These are phyloP conservation scores for Puccinia novopanici DNA, from an alignment of 1,284 basidiomycete genomes.

Conservation along the genomic window DNA sequence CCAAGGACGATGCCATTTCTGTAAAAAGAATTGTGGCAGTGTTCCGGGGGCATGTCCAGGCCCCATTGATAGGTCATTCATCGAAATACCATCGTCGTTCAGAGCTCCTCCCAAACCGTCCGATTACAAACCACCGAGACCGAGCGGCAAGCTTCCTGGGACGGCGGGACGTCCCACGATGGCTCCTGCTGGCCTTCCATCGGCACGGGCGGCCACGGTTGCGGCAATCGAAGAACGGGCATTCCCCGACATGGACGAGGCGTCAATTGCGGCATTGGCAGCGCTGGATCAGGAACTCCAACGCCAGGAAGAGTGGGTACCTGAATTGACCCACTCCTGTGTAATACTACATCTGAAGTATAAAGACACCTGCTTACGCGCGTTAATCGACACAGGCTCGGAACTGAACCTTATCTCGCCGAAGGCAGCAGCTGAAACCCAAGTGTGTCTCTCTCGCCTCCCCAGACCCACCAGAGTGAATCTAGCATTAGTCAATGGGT, in stretches of 20 bases:
- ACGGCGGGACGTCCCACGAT: neutral
- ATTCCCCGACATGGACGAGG: neutral
- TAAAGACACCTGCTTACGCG: neutral
- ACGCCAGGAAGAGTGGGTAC: no score
- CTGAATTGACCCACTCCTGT: neutral
- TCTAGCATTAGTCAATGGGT: no score
- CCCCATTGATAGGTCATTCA: neutral
- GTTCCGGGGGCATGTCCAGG: neutral
- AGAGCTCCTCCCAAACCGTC: neutral
- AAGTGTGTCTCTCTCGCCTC: no score
- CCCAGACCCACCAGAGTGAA: no score
- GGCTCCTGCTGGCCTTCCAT: neutral
- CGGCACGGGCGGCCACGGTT: neutral
- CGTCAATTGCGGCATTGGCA: neutral
- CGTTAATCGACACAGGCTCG: neutral
- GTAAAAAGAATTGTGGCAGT: constrained; percentile 14
- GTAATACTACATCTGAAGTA: neutral
- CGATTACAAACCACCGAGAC: neutral
- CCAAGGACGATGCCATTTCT: constrained; percentile 4
- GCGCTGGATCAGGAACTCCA: neutral
- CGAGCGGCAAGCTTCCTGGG: no score
- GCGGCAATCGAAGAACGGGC: neutral
- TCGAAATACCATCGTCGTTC: neutral
- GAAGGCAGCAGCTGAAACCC: no score
- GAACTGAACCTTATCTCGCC: no score